A percentile compares a stretch with the other conserved stretches of the same genome.
Evolutionary conservation across 345 rosid species (phyloP).

Genomic region (Stellera chamaejasme): DNA sequence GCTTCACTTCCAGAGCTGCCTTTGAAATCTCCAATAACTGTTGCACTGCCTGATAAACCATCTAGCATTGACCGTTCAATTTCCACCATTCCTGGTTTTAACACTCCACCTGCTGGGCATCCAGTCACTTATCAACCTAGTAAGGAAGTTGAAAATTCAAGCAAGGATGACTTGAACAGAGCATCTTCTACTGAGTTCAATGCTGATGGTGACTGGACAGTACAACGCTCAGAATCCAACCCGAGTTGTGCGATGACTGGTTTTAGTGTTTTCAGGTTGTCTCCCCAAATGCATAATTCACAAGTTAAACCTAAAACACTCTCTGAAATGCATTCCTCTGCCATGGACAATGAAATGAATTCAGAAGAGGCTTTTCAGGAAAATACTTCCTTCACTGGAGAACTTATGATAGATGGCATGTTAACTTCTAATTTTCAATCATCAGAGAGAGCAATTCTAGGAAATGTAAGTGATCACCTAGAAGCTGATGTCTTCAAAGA

Average conservation of each 20-base stretch:
- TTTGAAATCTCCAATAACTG: constrained; percentile 73
- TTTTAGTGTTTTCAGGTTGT: constrained; percentile 18
- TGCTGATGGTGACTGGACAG: constrained; percentile 23
- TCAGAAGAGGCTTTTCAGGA: constrained; percentile 26
- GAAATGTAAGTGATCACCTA: constrained; percentile 14
- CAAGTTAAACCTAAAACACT: constrained; percentile 8
- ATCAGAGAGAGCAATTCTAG: constrained; percentile 19
- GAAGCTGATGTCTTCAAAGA: constrained; percentile 17
- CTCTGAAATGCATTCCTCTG: constrained; percentile 18
- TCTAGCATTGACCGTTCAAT: constrained; percentile 70
- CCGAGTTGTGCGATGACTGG: constrained; percentile 8
- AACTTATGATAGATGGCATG: constrained; percentile 10
- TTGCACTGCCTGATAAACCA: constrained; percentile 79
- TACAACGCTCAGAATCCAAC: constrained; percentile 16
- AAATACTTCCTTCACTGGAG: constrained; percentile 12
- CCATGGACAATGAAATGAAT: constrained; percentile 22
- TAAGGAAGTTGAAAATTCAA: constrained; percentile 35
- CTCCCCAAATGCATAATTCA: constrained; percentile 12
- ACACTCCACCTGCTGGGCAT: constrained; percentile 31
- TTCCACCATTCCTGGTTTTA: constrained; percentile 82
- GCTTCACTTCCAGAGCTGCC: constrained; percentile 93
- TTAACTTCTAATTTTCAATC: constrained; percentile 14
- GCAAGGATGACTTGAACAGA: constrained; percentile 13
- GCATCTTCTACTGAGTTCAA: constrained; percentile 21
- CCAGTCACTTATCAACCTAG: constrained; percentile 28